Conservation (phyloP, 148 eudicot genomes). For the Cornus florida region DNA sequence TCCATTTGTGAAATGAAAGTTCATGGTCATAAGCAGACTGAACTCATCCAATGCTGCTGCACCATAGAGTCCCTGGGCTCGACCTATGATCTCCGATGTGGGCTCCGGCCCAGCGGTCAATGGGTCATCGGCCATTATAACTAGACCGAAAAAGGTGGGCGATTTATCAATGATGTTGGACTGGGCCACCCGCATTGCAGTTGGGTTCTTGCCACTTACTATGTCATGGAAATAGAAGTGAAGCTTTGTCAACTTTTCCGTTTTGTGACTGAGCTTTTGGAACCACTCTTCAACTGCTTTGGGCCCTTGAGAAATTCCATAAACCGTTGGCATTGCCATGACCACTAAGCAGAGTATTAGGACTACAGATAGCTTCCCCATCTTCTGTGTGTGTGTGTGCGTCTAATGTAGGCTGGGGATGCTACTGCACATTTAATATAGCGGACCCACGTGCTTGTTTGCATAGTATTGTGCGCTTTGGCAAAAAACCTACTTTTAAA, state of each 20-base stretch:
- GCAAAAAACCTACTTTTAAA: too few relatives aligned
- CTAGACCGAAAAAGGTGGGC: conserved; percentile 10
- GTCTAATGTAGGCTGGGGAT: too few relatives aligned
- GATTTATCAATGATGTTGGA: neutral
- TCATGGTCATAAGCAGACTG: conserved; percentile 21
- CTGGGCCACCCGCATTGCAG: conserved; percentile 10
- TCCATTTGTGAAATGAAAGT: conserved; percentile 28
- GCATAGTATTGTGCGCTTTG: too few relatives aligned
- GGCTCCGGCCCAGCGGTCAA: conserved; percentile 23
- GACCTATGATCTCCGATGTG: conserved; percentile 16
- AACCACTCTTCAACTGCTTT: neutral
- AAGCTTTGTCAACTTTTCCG: conserved; percentile 28
- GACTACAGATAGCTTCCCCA: conserved; percentile 8
- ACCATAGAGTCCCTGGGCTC: conserved; percentile 22
- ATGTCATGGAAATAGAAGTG: conserved; percentile 38
- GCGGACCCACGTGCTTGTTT: too few relatives aligned
- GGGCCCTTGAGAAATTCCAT: neutral
- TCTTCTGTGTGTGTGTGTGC: neutral
- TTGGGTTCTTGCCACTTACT: conserved; percentile 16
- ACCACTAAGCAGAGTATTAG: conserved; percentile 8
- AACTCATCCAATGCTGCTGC: conserved; percentile 16
- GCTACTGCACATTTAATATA: too few relatives aligned
- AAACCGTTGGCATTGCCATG: neutral
- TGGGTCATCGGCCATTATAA: conserved; percentile 12
- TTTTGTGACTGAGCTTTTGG: neutral